Evolutionary conservation across 208 protist genomes (phyloP).

Genomic region (Acanthamoeba divionensis): DNA sequence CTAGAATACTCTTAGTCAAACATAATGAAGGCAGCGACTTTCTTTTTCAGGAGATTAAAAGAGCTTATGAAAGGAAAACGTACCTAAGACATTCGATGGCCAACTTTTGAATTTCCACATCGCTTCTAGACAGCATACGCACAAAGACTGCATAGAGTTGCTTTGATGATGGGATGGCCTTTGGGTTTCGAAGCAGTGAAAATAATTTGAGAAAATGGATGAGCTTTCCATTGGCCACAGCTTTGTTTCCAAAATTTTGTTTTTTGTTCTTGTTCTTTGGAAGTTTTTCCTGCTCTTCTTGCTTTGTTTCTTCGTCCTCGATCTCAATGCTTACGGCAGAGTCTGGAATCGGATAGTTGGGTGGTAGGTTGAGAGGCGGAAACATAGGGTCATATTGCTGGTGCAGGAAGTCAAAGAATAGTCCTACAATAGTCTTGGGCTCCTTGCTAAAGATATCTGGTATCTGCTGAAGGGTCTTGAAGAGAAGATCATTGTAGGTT

Average conservation of each 20-base stretch:
- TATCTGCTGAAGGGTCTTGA: not conserved
- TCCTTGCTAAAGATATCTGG: slow-evolving; percentile 18
- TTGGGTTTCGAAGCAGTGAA: not conserved
- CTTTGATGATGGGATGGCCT: not conserved
- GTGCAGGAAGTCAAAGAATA: slow-evolving; percentile 40
- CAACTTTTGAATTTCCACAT: slow-evolving; percentile 27
- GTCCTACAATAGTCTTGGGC: not conserved
- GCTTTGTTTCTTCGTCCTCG: not conserved
- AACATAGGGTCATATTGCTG: slow-evolving; percentile 17
- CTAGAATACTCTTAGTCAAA: not conserved
- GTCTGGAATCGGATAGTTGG: slow-evolving; percentile 30
- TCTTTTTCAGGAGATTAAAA: too few relatives aligned
- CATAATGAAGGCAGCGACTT: too few relatives aligned
- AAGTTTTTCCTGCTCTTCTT: not conserved
- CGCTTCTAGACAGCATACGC: slow-evolving; percentile 1
- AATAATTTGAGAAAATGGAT: not conserved
- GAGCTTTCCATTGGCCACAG: not conserved
- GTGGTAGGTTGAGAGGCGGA: slow-evolving; percentile 14
- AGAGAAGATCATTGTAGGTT: slow-evolving; percentile 21
- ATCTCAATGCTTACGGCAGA: not conserved
- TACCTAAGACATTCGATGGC: slow-evolving; percentile 30
- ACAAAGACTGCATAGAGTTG: slow-evolving; percentile 15
- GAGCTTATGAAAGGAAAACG: too few relatives aligned
- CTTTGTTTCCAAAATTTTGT: not conserved
- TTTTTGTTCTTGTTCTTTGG: not conserved